phyloP scores from a whole-genome alignment of 305 asterid species.

The Lippia alba region DNA sequence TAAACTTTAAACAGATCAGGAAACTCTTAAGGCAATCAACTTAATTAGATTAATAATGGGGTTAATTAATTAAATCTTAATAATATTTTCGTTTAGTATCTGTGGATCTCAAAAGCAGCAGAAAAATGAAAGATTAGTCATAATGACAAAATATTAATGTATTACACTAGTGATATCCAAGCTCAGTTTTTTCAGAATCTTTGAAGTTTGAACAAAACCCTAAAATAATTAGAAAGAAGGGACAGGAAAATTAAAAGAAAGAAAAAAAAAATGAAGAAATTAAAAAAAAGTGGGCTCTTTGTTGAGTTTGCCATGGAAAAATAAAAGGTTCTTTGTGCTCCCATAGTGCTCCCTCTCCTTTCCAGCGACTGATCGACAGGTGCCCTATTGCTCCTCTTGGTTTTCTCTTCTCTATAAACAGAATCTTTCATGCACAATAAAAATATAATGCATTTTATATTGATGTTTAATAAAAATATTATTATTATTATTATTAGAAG shows the following conservation, averaged over 20 bases:
- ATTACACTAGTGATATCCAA: not conserved
- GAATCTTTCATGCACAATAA: conserved; percentile 34
- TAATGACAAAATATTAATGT: not conserved
- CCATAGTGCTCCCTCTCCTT: conserved; percentile 30
- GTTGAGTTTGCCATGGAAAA: conserved; percentile 10
- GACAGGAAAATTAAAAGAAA: not conserved
- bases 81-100: not conserved
- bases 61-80: not conserved
- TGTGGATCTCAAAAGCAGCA: not conserved
- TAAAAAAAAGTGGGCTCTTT: conserved; percentile 15
- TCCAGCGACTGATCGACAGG: conserved; percentile 33
- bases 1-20: too few relatives aligned
- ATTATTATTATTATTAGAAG: too few relatives aligned
- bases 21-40: too few relatives aligned
- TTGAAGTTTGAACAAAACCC: conserved; percentile 52
- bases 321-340: conserved; percentile 21
- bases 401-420: conserved; percentile 19
- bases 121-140: not conserved
- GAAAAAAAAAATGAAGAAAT: not conserved
- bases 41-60: not conserved
- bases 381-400: conserved; percentile 32
- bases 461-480: too few relatives aligned
- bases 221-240: conserved; percentile 15
- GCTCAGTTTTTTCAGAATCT: conserved; percentile 45
- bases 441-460: too few relatives aligned